Evolutionary conservation across 2,329 filamentous ascomycete species (phyloP), one percentile per base, ranked within the genome.

Genomic region (Fonsecaea erecta): DNA sequence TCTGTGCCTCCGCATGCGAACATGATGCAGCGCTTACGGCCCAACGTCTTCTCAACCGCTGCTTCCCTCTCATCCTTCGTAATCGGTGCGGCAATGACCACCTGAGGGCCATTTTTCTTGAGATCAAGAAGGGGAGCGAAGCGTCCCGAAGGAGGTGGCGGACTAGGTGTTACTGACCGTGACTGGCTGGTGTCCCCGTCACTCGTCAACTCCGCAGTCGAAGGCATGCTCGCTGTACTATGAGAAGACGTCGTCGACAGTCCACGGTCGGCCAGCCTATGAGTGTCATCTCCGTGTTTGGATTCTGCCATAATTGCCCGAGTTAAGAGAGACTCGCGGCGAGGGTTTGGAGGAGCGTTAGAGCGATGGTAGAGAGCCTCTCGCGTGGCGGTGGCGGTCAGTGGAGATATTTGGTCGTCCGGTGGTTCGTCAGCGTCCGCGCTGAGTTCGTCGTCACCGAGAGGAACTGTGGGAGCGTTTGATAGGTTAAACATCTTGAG

Each of bases 101-200:
- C 70, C 56, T 74, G 74, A 28, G 70, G 66, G 18, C 65, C 63
- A 11, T 67, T 60, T 51, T 71, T 71, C 26, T 61, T 66, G n/a
- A 65, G 37, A 5, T 65, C 53, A 12, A 72, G 63, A 40, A 76
- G 72, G 48, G 68, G 63, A 66, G 73, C 71, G 66, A 77, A 75
- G 40, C 76, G 77, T 60, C 77, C 70, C 0, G 88, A 83, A 3
- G 88, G 87, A 2, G 89, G 82, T n/a, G 92, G 92, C 18, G 95
- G 94, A 74, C 94, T 98, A 0, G 93, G 92, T 0, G 92, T 94
- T 76, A 87, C 92, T 37, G 92, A 91, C 62, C 92, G 85, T n/a
- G 92, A 90, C 48, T 94, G 93, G 73, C 92, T 97, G 18, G 93
- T 96, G 65, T 92, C 93, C 64, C 91, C 95, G 74, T 97, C 95